Evolutionary conservation across 805 yeast species (phyloP), one percentile per base, ranked within the genome.

Genomic region (Tetrapisispora pingtungensis): DNA sequence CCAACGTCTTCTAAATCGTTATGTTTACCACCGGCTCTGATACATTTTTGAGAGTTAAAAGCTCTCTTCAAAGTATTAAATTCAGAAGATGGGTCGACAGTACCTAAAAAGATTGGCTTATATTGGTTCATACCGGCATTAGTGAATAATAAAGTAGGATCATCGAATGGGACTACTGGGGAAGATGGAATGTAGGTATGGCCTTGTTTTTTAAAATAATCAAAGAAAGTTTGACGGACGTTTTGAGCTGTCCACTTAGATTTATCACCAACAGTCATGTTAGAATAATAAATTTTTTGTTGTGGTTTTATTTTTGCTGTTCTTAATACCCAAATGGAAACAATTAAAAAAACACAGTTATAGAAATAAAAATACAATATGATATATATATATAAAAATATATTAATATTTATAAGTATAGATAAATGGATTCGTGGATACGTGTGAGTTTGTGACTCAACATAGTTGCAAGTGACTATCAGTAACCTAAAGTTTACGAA

Each of bases 91-190:
- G 99, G 99, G 56, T 93, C 97, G 39, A 88, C 97, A 10, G 97
- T 89, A 44, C 99, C 99, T 59, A 89, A 72, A 65, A 93, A 93
- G 55, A 93, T 93, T 13, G 98, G 96, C 68, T 93, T 93, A 69
- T 89, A 93, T 72, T 93, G 99, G 70, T 93, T 93, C 99, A 93
- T 93, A 68, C 97, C 98, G 47, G 99, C 99, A 64, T 93, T 93
- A 61, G 98, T 95, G 62, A 93, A 93, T 50, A 93, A 72, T 49
- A 93, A 74, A 22, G 97, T 90, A 42, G 99, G 98, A 64, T 93
- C 99, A 69, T 93, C 97, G 64, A 83, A 95, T 43, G 99, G 99
- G 48, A 93, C 81, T 26, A 90, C 97, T 0, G 96, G 85, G 1
- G 97, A 88, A 0, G 95, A 84, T 19, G 96, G 87, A 39, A 93